These are phyloP conservation scores for Hirsutella rhossiliensis DNA, from an alignment of 2,329 filamentous ascomycete genomes.

Conservation along the genomic window DNA sequence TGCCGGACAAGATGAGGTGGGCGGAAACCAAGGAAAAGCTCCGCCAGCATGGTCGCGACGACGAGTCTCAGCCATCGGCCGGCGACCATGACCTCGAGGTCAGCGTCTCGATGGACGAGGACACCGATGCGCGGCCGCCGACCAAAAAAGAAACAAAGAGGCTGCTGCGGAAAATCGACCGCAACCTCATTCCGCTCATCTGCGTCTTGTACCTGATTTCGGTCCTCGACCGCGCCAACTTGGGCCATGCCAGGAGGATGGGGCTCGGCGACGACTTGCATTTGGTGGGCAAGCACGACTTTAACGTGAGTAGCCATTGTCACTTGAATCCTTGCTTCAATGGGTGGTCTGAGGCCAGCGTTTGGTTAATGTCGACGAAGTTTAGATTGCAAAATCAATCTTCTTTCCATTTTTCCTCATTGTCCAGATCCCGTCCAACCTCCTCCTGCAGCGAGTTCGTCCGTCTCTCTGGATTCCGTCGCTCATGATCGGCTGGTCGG, in stretches of 20 bases:
- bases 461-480: conserved; percentile 39
- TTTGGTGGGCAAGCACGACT: conserved; percentile 21
- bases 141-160: conserved; percentile 30
- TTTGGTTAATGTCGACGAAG: too few relatives aligned
- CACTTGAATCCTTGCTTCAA: background rate
- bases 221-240: conserved; percentile 30
- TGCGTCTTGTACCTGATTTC: conserved; percentile 46
- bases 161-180: conserved; percentile 40
- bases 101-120: too few relatives aligned
- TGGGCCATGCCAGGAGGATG: conserved; percentile 48
- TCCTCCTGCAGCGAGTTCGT: conserved; percentile 40
- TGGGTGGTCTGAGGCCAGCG: background rate
- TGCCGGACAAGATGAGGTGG: too few relatives aligned
- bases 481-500: conserved; percentile 41
- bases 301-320: conserved; percentile 14
- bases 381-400: conserved; percentile 30
- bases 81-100: too few relatives aligned
- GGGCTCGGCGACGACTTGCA: conserved; percentile 27
- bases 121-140: too few relatives aligned
- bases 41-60: too few relatives aligned
- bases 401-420: conserved; percentile 42
- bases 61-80: too few relatives aligned
- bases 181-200: conserved; percentile 46
- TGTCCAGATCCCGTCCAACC: conserved; percentile 43
- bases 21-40: too few relatives aligned